A percentile compares a stretch with the other conserved stretches of the same genome.
Conservation (phyloP, 768 basidiomycete genomes). For the Auricularia cornea region DNA sequence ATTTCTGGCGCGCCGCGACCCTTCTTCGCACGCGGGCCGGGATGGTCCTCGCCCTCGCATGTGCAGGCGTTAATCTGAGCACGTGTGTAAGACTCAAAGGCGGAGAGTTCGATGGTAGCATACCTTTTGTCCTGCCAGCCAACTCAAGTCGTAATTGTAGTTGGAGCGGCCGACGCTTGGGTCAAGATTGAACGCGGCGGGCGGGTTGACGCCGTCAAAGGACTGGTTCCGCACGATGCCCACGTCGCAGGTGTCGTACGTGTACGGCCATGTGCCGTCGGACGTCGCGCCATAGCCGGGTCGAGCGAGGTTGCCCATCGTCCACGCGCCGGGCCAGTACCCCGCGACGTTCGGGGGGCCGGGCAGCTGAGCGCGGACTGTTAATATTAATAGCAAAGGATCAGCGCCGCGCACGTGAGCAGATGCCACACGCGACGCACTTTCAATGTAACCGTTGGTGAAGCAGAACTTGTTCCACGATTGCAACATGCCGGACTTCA, state of each 20-base stretch:
- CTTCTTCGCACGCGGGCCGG: constrained; percentile 43
- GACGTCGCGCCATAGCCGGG: constrained; percentile 74
- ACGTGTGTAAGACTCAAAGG: not conserved
- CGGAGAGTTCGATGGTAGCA: constrained; percentile 33
- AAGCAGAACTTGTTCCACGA: constrained; percentile 81
- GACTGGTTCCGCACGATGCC: constrained; percentile 52
- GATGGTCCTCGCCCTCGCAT: constrained; percentile 68
- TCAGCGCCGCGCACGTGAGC: not conserved
- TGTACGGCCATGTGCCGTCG: constrained; percentile 70
- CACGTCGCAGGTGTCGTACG: constrained; percentile 48
- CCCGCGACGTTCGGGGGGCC: constrained; percentile 54
- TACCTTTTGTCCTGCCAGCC: constrained; percentile 65
- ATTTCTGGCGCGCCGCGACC: constrained; percentile 79
- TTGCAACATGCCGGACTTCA: constrained; percentile 69
- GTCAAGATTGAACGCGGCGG: constrained; percentile 41
- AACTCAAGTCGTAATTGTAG: constrained; percentile 58
- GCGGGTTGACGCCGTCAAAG: constrained; percentile 44
- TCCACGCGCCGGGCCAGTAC: constrained; percentile 83
- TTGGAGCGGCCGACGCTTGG: constrained; percentile 38
- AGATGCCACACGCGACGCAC: constrained; percentile 12
- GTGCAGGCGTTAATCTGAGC: constrained; percentile 74
- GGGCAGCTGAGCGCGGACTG: constrained; percentile 59
- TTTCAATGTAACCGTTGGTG: constrained; percentile 55
- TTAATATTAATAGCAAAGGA: not conserved
- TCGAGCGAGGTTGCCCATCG: constrained; percentile 80